Percentiles rank a stretch among this genome's conserved stretches.
Conservation (phyloP, 345 rosid genomes). For the Triadica sebifera region DNA sequence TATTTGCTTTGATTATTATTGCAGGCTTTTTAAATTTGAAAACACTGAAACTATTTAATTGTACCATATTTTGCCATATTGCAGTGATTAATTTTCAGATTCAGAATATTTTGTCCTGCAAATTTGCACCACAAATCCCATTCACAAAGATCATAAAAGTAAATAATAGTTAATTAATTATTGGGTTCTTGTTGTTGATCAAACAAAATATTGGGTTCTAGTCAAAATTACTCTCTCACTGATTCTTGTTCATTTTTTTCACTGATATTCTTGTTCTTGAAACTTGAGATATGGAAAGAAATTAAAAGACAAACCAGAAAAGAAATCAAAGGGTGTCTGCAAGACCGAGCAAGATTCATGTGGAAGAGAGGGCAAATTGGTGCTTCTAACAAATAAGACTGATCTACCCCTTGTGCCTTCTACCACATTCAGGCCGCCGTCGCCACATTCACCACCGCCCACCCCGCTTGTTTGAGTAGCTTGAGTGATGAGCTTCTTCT, state of each 20-base stretch:
- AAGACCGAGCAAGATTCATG: conserved; percentile 19
- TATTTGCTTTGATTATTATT: conserved; percentile 31
- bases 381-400: conserved; percentile 30
- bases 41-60: conserved; percentile 16
- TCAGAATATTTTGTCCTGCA: conserved; percentile 29
- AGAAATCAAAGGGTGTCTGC: conserved; percentile 27
- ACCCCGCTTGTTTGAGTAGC: conserved; percentile 23
- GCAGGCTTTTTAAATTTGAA: conserved; percentile 24
- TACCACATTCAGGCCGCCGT: no score
- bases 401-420: no score
- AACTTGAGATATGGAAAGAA: conserved; percentile 8
- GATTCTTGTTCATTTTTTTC: no score
- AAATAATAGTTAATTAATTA: no score
- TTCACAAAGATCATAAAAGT: neutral
- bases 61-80: conserved; percentile 26
- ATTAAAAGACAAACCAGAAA: conserved; percentile 33
- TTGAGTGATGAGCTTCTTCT: conserved; percentile 26
- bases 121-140: neutral
- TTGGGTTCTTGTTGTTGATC: no score
- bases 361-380: conserved; percentile 9
- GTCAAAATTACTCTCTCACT: no score
- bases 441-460: neutral
- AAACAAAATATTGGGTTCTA: no score
- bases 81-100: conserved; percentile 20
- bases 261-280: no score